phyloP scores from a whole-genome alignment of 1,139 yeast species.

The Meyerozyma smithsonii region DNA sequence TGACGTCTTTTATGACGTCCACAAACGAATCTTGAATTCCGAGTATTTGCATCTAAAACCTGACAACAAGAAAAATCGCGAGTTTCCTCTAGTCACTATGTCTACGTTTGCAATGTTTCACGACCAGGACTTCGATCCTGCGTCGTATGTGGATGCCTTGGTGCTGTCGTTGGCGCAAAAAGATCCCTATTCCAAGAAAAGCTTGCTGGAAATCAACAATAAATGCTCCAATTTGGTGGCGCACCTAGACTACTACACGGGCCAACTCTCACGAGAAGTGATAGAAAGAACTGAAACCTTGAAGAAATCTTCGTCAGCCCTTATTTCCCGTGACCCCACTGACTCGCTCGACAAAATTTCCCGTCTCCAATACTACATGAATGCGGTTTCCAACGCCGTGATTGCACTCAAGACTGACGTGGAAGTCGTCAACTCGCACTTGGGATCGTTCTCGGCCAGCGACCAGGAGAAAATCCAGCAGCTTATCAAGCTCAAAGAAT shows the following conservation, averaged over 20 bases:
- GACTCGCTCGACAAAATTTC: slow-evolving; percentile 24
- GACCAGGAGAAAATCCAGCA: slow-evolving; percentile 22
- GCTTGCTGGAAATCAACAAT: slow-evolving; percentile 23
- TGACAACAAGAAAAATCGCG: too few species aligned
- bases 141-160: slow-evolving; percentile 34
- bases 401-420: slow-evolving; percentile 51
- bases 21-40: slow-evolving; percentile 42
- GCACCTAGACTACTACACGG: slow-evolving; percentile 59
- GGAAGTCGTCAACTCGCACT: slow-evolving; percentile 36
- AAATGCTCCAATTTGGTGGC: slow-evolving; percentile 41
- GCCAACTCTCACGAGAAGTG: slow-evolving; percentile 48
- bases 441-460: slow-evolving; percentile 19
- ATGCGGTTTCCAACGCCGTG: slow-evolving; percentile 54
- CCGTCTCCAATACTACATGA: slow-evolving; percentile 59
- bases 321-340: slow-evolving; percentile 20
- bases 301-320: slow-evolving; percentile 30
- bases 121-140: slow-evolving; percentile 35
- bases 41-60: too few species aligned
- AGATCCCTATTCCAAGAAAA: slow-evolving; percentile 19
- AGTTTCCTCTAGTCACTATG: slow-evolving; percentile 14
- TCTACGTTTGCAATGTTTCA: slow-evolving; percentile 32
- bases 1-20: slow-evolving; percentile 35
- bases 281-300: slow-evolving; percentile 43
- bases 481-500: not conserved
- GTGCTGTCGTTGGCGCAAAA: slow-evolving; percentile 21